Evolutionary conservation across 805 yeast species (phyloP).

Genomic region (Candida takata): DNA sequence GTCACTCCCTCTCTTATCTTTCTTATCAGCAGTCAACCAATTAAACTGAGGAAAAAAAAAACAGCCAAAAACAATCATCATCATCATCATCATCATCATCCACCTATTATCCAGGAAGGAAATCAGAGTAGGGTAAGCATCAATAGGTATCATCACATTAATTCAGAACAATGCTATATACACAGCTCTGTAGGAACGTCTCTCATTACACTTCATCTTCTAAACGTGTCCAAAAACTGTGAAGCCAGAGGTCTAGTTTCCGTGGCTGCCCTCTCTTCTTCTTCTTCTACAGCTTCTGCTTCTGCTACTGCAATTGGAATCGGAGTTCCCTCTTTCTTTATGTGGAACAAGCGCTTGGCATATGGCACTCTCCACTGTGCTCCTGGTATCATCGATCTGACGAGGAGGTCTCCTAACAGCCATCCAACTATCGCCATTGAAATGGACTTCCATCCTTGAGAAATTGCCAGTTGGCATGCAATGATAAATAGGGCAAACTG

Average conservation of each 20-base stretch:
- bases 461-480: constrained; percentile 27
- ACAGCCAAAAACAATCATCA: too few relatives aligned
- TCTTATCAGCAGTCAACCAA: too few relatives aligned
- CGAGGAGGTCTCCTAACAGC: constrained; percentile 29
- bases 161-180: too few relatives aligned
- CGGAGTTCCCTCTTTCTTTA: constrained; percentile 7
- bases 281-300: constrained; percentile 14
- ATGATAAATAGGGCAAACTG: constrained; percentile 28
- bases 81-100: too few relatives aligned
- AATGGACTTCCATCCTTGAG: constrained; percentile 25
- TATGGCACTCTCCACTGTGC: constrained; percentile 32
- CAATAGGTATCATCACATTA: too few relatives aligned
- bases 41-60: too few relatives aligned
- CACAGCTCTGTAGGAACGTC: too few relatives aligned
- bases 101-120: too few relatives aligned
- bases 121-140: too few relatives aligned
- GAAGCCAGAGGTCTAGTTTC: constrained; percentile 38
- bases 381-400: constrained; percentile 31
- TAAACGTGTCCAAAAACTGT: constrained; percentile 41
- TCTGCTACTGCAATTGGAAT: constrained; percentile 1
- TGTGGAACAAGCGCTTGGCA: constrained; percentile 8
- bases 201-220: constrained; percentile 25
- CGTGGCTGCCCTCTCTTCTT: constrained; percentile 17
- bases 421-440: constrained; percentile 28
- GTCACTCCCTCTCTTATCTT: too few relatives aligned